A percentile compares a stretch with the other conserved stretches of the same genome.
These are phyloP conservation scores for Neofusicoccum laricinum DNA, from an alignment of 2,329 filamentous ascomycete species.

Conservation along the genomic window DNA sequence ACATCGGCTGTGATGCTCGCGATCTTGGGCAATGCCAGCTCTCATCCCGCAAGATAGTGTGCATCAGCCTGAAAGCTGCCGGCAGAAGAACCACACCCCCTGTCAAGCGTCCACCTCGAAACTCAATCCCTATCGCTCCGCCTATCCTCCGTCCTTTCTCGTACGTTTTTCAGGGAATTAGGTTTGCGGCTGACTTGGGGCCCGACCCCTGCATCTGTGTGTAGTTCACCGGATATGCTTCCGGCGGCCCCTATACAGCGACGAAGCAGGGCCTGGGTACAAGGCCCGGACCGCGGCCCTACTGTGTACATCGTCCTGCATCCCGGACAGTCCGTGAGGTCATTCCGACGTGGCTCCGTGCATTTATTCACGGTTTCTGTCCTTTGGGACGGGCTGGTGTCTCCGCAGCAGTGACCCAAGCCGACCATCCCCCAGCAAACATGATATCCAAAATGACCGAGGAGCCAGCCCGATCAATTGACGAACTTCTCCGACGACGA, in stretches of 20 bases:
- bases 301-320: neutral
- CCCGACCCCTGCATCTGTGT: neutral
- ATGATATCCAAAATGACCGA: neutral
- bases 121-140: neutral
- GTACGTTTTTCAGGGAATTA: neutral
- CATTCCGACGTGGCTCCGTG: neutral
- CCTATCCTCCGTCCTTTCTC: neutral
- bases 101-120: neutral
- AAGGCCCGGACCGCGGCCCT: neutral
- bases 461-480: slow-evolving; percentile 28
- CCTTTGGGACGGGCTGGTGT: neutral
- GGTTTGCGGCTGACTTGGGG: neutral
- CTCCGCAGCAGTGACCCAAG: neutral
- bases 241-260: neutral
- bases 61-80: neutral
- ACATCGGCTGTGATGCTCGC: neutral
- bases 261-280: neutral
- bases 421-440: neutral
- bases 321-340: neutral
- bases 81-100: neutral
- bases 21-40: neutral
- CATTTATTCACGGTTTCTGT: neutral
- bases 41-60: neutral
- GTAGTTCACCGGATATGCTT: neutral
- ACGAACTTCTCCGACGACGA: slow-evolving; percentile 39